phyloP scores from a whole-genome alignment of 192 early-diverging fungal species.

The Backusella psychrophila region DNA sequence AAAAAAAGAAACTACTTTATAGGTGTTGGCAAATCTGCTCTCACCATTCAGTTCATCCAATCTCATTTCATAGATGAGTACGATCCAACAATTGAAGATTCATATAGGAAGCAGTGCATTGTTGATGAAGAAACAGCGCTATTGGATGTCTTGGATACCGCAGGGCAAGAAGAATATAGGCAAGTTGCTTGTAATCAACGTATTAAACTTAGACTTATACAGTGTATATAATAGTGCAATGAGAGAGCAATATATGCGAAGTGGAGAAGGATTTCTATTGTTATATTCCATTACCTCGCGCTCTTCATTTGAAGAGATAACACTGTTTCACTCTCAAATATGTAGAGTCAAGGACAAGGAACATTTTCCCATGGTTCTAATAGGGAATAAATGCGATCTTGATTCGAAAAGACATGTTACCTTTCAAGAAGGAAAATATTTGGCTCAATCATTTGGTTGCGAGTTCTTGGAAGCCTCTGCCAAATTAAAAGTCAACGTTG shows the following conservation, averaged over 20 bases:
- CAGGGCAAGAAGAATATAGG: slow-evolving; percentile 92
- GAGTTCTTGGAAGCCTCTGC: slow-evolving; percentile 61
- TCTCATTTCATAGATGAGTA: slow-evolving; percentile 86
- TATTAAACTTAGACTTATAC: neutral
- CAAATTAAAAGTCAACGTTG: slow-evolving; percentile 29
- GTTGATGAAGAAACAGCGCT: slow-evolving; percentile 87
- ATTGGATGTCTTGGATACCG: slow-evolving; percentile 93
- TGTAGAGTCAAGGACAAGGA: slow-evolving; percentile 77
- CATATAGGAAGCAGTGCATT: slow-evolving; percentile 93
- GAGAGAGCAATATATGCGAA: slow-evolving; percentile 78
- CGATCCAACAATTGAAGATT: slow-evolving; percentile 99
- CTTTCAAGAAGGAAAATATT: slow-evolving; percentile 49
- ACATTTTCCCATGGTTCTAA: slow-evolving; percentile 75
- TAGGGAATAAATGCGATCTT: slow-evolving; percentile 89
- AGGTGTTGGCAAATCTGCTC: slow-evolving; percentile 76
- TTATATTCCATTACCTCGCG: slow-evolving; percentile 79
- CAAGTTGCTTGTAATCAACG: neutral
- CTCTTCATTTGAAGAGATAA: slow-evolving; percentile 73
- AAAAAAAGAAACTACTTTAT: neutral
- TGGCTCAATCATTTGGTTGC: slow-evolving; percentile 58
- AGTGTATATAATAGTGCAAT: slow-evolving; percentile 31
- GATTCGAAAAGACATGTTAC: slow-evolving; percentile 57
- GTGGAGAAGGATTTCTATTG: slow-evolving; percentile 82
- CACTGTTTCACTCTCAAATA: slow-evolving; percentile 68
- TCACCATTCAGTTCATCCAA: slow-evolving; percentile 81